phyloP scores from a whole-genome alignment of 441 rosid species.

The Hura crepitans region DNA sequence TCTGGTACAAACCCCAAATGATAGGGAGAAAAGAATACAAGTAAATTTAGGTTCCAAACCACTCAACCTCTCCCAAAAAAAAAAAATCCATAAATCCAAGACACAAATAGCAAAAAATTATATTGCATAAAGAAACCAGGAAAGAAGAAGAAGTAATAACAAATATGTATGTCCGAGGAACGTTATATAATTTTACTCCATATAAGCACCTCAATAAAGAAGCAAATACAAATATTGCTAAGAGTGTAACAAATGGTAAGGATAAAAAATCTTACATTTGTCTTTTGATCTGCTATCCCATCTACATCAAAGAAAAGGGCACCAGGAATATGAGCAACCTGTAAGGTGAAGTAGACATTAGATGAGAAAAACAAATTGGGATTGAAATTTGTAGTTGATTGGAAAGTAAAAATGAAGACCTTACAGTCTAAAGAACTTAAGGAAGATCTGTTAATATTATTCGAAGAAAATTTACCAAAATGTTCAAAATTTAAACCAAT shows the following conservation, averaged over 20 bases:
- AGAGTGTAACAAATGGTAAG: constrained; percentile 12
- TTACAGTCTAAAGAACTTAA: not conserved
- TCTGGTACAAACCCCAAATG: not conserved
- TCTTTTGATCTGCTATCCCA: constrained; percentile 65
- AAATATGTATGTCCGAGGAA: not conserved
- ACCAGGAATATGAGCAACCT: constrained; percentile 96
- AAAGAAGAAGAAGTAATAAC: not conserved
- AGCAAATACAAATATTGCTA: constrained; percentile 3
- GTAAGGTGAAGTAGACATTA: constrained; percentile 23
- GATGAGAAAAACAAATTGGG: constrained; percentile 5
- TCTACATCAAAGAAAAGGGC: constrained; percentile 89
- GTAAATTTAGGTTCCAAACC: too few relatives aligned
- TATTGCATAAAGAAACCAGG: not conserved
- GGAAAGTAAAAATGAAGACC: constrained; percentile 3
- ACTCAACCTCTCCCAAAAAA: not conserved
- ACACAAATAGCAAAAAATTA: not conserved
- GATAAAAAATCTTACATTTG: constrained; percentile 47
- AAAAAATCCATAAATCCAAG: not conserved
- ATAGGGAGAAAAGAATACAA: not conserved
- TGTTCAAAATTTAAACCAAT: not conserved
- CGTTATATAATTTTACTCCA: not conserved
- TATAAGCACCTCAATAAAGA: not conserved
- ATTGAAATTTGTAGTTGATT: constrained; percentile 4
- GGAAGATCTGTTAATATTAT: not conserved
- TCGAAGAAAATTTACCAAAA: not conserved